Percentiles rank a stretch among this genome's conserved stretches.
Conservation (phyloP, 441 rosid species). For the Raphanus hybrid region DNA sequence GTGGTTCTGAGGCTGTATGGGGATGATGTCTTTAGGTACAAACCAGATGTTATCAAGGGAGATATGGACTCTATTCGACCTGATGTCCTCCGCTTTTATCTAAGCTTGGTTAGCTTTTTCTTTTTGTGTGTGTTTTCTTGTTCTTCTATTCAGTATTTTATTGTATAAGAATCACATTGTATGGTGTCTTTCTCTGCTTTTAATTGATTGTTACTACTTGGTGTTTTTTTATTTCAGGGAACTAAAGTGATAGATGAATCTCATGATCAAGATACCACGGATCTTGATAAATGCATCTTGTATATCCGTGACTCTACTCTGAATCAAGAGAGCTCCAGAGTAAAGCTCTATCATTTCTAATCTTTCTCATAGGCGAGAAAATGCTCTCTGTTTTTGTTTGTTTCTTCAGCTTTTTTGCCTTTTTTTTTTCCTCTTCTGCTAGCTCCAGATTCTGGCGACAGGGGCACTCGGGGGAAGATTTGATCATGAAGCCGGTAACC, state of each 20-base stretch:
- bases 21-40: constrained; percentile 54
- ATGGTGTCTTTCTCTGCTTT: constrained; percentile 15
- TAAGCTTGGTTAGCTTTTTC: constrained; percentile 51
- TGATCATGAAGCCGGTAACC: constrained; percentile 92
- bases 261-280: constrained; percentile 94
- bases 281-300: constrained; percentile 80
- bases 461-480: constrained; percentile 98
- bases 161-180: background rate
- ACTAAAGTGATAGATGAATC: constrained; percentile 74
- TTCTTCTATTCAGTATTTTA: background rate
- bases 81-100: constrained; percentile 70
- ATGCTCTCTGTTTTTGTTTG: no score
- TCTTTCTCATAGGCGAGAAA: background rate
- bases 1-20: constrained; percentile 15
- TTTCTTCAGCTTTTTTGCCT: background rate
- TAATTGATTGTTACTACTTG: constrained; percentile 11
- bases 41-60: constrained; percentile 87
- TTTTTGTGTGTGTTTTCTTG: background rate
- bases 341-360: constrained; percentile 37
- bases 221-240: constrained; percentile 58
- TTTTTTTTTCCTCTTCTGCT: background rate
- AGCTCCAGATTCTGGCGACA: constrained; percentile 83
- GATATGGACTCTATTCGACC: constrained; percentile 88
- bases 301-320: constrained; percentile 56
- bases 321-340: constrained; percentile 56